Evolutionary conservation across 257 asterid species (phyloP).

Genomic region (Capsicum rhomboideum): DNA sequence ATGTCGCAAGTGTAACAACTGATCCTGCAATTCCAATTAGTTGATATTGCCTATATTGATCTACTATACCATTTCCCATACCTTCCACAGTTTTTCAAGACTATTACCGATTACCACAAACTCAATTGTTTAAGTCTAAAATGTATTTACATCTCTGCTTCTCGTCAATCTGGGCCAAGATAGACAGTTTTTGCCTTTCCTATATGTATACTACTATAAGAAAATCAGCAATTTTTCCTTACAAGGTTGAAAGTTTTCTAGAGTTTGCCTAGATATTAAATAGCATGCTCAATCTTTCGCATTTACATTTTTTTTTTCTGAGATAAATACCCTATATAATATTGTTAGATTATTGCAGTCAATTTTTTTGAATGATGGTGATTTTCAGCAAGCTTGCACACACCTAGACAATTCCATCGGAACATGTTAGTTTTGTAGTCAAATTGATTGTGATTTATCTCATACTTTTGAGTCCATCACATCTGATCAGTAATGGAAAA

Average conservation of each 20-base stretch:
- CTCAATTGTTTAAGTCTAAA: background rate
- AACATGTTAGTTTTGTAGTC: background rate
- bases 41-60: background rate
- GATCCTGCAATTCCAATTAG: background rate
- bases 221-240: background rate
- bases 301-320: background rate
- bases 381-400: background rate
- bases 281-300: background rate
- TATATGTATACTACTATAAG: background rate
- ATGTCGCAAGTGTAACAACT: background rate
- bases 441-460: background rate
- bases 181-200: background rate
- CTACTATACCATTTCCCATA: background rate
- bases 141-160: background rate
- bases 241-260: background rate
- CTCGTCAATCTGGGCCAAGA: background rate
- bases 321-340: background rate
- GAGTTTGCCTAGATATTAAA: background rate
- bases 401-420: background rate
- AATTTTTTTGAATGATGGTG: background rate
- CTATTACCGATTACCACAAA: background rate
- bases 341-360: background rate
- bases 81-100: background rate
- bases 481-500: background rate
- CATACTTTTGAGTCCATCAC: background rate